Percentiles rank a stretch among this genome's conserved stretches.
These are phyloP conservation scores for Leishmania mexicana DNA, from an alignment of 208 protist species.

Conservation along the genomic window DNA sequence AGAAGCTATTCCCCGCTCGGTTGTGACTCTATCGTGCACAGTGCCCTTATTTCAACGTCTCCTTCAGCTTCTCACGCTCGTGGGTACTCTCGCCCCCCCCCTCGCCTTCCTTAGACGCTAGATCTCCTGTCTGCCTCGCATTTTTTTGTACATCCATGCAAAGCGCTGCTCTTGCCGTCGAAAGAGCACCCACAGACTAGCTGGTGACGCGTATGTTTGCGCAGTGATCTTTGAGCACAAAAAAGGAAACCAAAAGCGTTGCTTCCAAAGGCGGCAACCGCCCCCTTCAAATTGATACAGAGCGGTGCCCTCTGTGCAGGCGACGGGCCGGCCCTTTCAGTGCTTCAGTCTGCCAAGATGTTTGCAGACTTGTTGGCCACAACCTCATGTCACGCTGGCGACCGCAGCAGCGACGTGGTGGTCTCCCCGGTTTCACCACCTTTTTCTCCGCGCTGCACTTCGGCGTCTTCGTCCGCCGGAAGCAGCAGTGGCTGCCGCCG, in stretches of 20 bases:
- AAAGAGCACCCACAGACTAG: neutral
- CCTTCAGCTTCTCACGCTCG: neutral
- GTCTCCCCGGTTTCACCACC: neutral
- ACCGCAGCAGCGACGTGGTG: neutral
- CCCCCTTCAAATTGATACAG: neutral
- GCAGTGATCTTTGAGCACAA: neutral
- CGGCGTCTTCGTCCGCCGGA: neutral
- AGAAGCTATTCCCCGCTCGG: neutral
- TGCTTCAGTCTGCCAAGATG: neutral
- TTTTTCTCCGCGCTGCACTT: neutral
- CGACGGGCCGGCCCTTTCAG: neutral
- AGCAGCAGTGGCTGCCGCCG: neutral
- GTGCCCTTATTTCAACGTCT: neutral
- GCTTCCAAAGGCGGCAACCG: neutral
- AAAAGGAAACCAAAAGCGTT: neutral
- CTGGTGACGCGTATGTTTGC: neutral
- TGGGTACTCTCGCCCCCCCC: neutral
- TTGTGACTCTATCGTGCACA: neutral
- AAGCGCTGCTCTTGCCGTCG: neutral
- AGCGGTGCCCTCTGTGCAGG: neutral
- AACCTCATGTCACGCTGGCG: conserved; percentile 3
- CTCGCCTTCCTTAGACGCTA: neutral
- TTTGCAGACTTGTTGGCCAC: conserved; percentile 22
- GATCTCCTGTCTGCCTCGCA: neutral
- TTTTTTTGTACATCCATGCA: neutral